Evolutionary conservation across 768 basidiomycete genomes (phyloP).

Genomic region (Termitomyces sp.): DNA sequence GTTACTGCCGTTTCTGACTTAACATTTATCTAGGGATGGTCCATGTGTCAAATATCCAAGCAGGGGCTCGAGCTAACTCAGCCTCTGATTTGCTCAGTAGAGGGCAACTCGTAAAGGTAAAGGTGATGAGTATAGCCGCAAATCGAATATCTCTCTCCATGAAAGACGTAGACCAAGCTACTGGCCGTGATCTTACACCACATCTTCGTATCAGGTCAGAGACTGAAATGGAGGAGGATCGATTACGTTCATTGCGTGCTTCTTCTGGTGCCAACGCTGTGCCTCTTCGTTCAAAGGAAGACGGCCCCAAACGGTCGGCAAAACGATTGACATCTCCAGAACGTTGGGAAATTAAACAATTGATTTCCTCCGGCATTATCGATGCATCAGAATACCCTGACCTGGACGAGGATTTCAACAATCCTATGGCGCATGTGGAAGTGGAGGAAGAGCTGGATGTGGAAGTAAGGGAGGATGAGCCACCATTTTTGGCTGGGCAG

Average conservation of each 20-base stretch:
- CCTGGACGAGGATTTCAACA: slow-evolving; percentile 78
- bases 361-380: slow-evolving; percentile 92
- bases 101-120: slow-evolving; percentile 87
- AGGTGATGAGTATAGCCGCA: slow-evolving; percentile 91
- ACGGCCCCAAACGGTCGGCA: slow-evolving; percentile 64
- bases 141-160: slow-evolving; percentile 83
- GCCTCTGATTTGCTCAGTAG: slow-evolving; percentile 82
- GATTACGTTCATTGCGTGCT: slow-evolving; percentile 50
- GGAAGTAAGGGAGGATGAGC: slow-evolving; percentile 95
- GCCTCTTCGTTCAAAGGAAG: slow-evolving; percentile 56
- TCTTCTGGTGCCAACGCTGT: slow-evolving; percentile 85
- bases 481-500: slow-evolving; percentile 92
- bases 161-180: slow-evolving; percentile 94
- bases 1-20: slow-evolving; percentile 6
- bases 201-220: slow-evolving; percentile 93
- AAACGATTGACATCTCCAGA: slow-evolving; percentile 94
- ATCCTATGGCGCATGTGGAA: slow-evolving; percentile 73
- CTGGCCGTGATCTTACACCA: slow-evolving; percentile 89
- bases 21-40: slow-evolving; percentile 70
- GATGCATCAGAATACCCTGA: slow-evolving; percentile 93
- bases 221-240: slow-evolving; percentile 86
- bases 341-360: slow-evolving; percentile 99
- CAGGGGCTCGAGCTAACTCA: slow-evolving; percentile 78
- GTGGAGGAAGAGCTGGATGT: slow-evolving; percentile 97
- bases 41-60: slow-evolving; percentile 90